A percentile compares a stretch with the other conserved stretches of the same genome.
Evolutionary conservation across 2,329 filamentous ascomycete genomes (phyloP).

Genomic region (Colletotrichum sp.): DNA sequence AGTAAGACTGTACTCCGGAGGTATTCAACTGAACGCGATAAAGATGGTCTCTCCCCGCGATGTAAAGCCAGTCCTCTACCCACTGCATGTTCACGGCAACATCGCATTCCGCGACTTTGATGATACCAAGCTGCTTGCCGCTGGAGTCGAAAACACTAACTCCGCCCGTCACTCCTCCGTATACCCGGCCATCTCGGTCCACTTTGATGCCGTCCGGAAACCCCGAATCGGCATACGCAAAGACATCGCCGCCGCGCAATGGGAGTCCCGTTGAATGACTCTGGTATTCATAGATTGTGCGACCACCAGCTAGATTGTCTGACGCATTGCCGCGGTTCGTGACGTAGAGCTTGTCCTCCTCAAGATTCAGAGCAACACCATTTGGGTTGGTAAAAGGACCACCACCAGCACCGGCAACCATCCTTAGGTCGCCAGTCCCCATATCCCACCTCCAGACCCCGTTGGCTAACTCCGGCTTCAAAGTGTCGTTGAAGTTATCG

Average conservation of each 20-base stretch:
- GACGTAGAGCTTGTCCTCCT: conserved; percentile 20
- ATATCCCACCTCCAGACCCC: conserved; percentile 23
- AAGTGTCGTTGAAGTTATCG: conserved; percentile 23
- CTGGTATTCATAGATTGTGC: conserved; percentile 21
- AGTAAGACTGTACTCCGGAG: not conserved
- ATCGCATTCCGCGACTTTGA: conserved; percentile 14
- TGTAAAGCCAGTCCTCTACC: conserved; percentile 18
- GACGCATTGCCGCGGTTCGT: conserved; percentile 23
- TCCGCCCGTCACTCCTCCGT: conserved; percentile 10
- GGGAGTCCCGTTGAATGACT: not conserved
- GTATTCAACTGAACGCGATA: conserved; percentile 14
- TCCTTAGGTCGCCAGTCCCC: conserved; percentile 4
- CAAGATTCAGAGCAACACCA: conserved; percentile 18
- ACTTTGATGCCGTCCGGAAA: conserved; percentile 23
- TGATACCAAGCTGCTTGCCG: conserved; percentile 17
- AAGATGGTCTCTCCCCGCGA: conserved; percentile 6
- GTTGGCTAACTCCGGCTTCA: conserved; percentile 22
- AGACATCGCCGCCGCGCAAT: conserved; percentile 5
- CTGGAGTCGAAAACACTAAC: not conserved
- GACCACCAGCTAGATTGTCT: conserved; percentile 17
- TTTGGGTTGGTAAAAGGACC: conserved; percentile 24
- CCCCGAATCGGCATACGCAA: conserved; percentile 20
- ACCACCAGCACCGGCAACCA: conserved; percentile 17
- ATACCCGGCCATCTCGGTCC: conserved; percentile 16
- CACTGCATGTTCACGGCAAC: conserved; percentile 23